Evolutionary conservation across 1,284 basidiomycete genomes (phyloP), one percentile per base, ranked within the genome.

Genomic region (Somion occarium): DNA sequence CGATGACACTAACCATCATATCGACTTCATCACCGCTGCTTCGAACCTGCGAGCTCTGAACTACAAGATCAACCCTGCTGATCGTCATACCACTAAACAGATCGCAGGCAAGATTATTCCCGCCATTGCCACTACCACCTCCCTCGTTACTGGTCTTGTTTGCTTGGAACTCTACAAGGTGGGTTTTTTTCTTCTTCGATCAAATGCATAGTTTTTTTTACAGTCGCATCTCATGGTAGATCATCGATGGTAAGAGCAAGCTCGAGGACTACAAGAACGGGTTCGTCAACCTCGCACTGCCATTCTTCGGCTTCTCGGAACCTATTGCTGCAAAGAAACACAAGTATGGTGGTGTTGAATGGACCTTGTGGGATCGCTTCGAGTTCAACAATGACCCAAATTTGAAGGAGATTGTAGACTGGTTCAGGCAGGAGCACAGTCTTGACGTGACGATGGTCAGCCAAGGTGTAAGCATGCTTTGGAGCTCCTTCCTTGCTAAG

Each of bases 91-190:
- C 56, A 99, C 96, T 39, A 99, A 99, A 76, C 91, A 97, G 67
- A 98, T 99, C 64, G 98, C 97, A 2, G 97, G 97, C 52, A 99
- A 99, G 79, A 99, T 99, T 63, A 99, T 99, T 59, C 97, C 97
- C 49, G 97, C 97, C 15, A 99, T 99, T 63, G 97, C 97, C 20
- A 99, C 98, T 1, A 99, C 97, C 1, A 99, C 98, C 1, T 88
- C 94, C 15, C 81, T 98, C 42, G 92, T 97, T 26, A 94, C 94
- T 25, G 97, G 97, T 24, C 72, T 99, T 50, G 94, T 98, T 44
- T 98, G 95, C 70, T 70, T 99, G 52, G 97, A 99, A 73, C 79
- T 99, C 47, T 99, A 97, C 81, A 98, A 98, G 82, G 90, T 87
- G 58, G 7, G 30, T 38, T n/a, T n/a, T n/a, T n/a, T 5, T 12